Evolutionary conservation across 2,329 filamentous ascomycete genomes (phyloP), one percentile per base, ranked within the genome.

Genomic region (Xylaria sp.): DNA sequence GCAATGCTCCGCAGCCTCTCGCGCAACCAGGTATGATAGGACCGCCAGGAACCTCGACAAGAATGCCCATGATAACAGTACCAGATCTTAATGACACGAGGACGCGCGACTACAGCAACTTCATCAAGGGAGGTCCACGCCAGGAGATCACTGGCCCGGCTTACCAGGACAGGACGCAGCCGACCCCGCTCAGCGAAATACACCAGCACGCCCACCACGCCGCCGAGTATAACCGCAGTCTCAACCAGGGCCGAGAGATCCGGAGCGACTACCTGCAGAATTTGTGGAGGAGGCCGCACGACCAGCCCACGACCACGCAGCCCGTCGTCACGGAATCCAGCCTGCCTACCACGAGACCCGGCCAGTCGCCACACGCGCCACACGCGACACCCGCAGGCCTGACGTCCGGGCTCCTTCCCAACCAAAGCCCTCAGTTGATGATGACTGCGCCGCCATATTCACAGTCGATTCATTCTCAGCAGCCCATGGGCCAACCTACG

Each of bases 81-180:
- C 87, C 92, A 81, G 91, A 93, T 72, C 88, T 94, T 70, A 91
- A 91, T 76, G 91, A 95, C 76, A 87, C 91, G 72, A 88, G 93
- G 74, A 86, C 91, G 70, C 89, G 91, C 76, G 93, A 97, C 78
- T 97, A 95, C 78, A 92, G 90, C 75, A 91, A 89, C 76, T 92
- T 97, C 71, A 82, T 88, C 68, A 88, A 88, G 77, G 90, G 92
- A 69, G 91, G 93, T 61, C 92, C 94, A 25, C 89, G 95, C 72
- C 96, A 97, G 81, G 96, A 98, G 77, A 89, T 97, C 70, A 89
- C 92, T 15, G 96, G 94, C 28, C 90, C 92, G 43, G 86, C 94
- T 10, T 99, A 97, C 81, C 91, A 95, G 79, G 96, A 98, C 78
- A 87, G 93, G 73, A 93, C 91, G 9, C 90, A 94, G 77, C 85